Evolutionary conservation across 331 rosid genomes (phyloP).

Genomic region (Dryas integrifolia): DNA sequence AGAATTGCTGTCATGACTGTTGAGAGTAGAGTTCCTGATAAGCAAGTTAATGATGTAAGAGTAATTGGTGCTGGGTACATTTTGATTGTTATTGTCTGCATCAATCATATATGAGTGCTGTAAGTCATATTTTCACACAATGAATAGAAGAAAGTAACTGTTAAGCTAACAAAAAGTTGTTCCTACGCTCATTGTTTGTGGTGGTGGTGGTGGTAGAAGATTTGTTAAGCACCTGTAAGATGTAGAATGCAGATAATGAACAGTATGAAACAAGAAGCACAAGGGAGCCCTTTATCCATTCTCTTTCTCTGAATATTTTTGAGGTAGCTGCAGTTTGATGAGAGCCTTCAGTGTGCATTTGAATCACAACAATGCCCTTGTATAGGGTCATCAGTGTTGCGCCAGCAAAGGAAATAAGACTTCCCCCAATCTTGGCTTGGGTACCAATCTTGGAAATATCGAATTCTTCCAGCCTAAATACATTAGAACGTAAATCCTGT

Average conservation of each 20-base stretch:
- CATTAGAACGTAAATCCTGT: neutral
- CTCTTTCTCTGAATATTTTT: neutral
- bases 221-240: constrained; percentile 22
- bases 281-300: constrained; percentile 28
- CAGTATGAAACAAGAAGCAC: constrained; percentile 15
- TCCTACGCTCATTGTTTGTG: neutral
- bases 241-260: constrained; percentile 18
- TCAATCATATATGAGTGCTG: neutral
- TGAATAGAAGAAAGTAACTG: neutral
- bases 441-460: constrained; percentile 1
- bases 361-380: constrained; percentile 20
- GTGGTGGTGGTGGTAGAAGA: neutral
- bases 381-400: constrained; percentile 25
- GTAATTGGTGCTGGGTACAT: constrained; percentile 27
- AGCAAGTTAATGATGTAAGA: constrained; percentile 26
- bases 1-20: constrained; percentile 14
- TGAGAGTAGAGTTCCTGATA: constrained; percentile 29
- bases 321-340: constrained; percentile 11
- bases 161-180: neutral
- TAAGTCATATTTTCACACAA: neutral
- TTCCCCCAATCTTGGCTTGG: constrained; percentile 28
- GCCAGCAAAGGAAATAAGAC: constrained; percentile 21
- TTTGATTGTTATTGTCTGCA: constrained; percentile 23
- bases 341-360: neutral
- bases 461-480: constrained; percentile 21